Conservation (phyloP, 2,329 filamentous ascomycete genomes). For the Neofusicoccum cordaticola region DNA sequence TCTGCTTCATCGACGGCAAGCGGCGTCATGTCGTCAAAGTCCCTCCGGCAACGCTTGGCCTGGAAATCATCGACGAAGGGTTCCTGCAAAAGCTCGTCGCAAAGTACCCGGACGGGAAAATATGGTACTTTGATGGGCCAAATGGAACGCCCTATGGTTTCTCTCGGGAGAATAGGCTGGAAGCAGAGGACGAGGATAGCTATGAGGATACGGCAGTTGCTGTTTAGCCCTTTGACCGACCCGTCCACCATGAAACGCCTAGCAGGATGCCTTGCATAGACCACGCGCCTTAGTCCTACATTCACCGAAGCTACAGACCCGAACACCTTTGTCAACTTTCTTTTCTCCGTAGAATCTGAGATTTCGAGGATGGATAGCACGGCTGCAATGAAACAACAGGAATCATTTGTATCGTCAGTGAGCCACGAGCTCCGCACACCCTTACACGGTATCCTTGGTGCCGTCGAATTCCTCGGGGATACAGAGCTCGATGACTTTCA, state of each 20-base stretch:
- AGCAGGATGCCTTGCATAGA: slow-evolving; percentile 21
- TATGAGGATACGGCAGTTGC: slow-evolving; percentile 16
- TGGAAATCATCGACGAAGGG: slow-evolving; percentile 17
- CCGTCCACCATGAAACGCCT: slow-evolving; percentile 20
- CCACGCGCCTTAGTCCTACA: not conserved
- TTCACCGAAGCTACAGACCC: slow-evolving; percentile 20
- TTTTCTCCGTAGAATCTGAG: slow-evolving; percentile 18
- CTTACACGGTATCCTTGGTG: not conserved
- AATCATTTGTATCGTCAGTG: slow-evolving; percentile 40
- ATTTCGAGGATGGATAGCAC: not conserved
- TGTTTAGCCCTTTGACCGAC: slow-evolving; percentile 20
- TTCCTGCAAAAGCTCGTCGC: slow-evolving; percentile 20
- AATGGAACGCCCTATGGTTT: not conserved
- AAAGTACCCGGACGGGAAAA: slow-evolving; percentile 15
- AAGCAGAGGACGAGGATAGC: slow-evolving; percentile 2
- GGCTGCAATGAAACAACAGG: not conserved
- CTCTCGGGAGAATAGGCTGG: slow-evolving; percentile 9
- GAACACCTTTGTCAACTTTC: slow-evolving; percentile 13
- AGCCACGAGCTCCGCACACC: slow-evolving; percentile 32
- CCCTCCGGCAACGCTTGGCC: slow-evolving; percentile 7
- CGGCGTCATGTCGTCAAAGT: not conserved
- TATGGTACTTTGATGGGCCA: slow-evolving; percentile 16
- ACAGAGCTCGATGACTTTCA: slow-evolving; percentile 6
- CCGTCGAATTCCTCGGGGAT: slow-evolving; percentile 19
- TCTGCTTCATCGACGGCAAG: no score